Conservation (phyloP, 371 early-diverging fungal genomes). For the Dichotomocladium elegans region DNA sequence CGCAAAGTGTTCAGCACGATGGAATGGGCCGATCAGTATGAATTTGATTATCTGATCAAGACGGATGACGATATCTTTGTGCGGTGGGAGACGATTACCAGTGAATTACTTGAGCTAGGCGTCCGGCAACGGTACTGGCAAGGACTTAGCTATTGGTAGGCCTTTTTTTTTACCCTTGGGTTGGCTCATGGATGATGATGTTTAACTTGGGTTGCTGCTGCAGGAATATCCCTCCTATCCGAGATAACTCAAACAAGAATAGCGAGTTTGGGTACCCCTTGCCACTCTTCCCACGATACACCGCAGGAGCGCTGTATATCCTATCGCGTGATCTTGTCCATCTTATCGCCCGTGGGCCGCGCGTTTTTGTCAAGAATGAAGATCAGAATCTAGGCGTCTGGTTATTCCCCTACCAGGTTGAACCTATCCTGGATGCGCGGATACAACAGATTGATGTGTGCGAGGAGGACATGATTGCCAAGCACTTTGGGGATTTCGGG, state of each 20-base stretch:
- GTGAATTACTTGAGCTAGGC: constrained; percentile 50
- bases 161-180: too few relatives aligned
- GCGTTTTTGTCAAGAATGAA: constrained; percentile 53
- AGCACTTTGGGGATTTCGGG: constrained; percentile 57
- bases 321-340: constrained; percentile 55
- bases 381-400: constrained; percentile 60
- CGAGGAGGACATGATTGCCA: constrained; percentile 60
- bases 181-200: background rate
- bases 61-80: constrained; percentile 68
- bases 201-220: background rate
- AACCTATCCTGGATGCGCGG: constrained; percentile 53
- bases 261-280: constrained; percentile 40
- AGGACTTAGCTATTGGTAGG: constrained; percentile 60
- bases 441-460: constrained; percentile 64
- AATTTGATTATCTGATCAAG: constrained; percentile 61
- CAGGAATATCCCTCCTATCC: constrained; percentile 45
- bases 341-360: constrained; percentile 52
- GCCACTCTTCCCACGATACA: constrained; percentile 53
- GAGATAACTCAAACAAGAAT: constrained; percentile 41
- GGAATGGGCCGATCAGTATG: constrained; percentile 51
- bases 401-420: constrained; percentile 54
- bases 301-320: constrained; percentile 57
- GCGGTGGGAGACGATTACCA: constrained; percentile 57
- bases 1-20: constrained; percentile 50
- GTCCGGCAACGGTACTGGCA: constrained; percentile 56